phyloP scores from a whole-genome alignment of 306 rosid genomes.

The Cucumis melo region DNA sequence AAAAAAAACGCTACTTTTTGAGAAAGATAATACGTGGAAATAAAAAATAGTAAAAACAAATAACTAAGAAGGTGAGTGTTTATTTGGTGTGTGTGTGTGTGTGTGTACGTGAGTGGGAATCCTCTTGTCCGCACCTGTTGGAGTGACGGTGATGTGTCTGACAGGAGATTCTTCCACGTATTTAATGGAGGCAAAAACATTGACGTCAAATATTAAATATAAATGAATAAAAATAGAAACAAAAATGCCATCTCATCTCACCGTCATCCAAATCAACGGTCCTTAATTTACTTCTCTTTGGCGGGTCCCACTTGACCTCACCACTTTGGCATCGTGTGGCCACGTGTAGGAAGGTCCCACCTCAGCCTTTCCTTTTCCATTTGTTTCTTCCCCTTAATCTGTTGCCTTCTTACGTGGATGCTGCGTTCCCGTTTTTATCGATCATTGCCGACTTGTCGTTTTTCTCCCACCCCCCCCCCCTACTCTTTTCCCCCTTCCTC shows the following conservation, averaged over 20 bases:
- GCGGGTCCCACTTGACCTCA: neutral
- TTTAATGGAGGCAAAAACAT: neutral
- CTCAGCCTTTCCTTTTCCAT: neutral
- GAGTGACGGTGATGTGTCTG: conserved; percentile 9
- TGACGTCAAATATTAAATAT: neutral
- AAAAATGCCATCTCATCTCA: neutral
- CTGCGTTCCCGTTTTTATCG: neutral
- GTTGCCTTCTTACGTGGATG: neutral
- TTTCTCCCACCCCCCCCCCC: no score
- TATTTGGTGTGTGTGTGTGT: neutral
- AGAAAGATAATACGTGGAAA: neutral
- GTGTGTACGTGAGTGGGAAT: neutral
- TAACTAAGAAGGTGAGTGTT: neutral
- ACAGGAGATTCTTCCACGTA: conserved; percentile 10
- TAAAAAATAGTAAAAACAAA: neutral
- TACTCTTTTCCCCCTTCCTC: neutral
- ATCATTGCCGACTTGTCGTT: conserved; percentile 5
- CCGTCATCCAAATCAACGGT: conserved; percentile 6
- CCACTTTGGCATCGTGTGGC: neutral
- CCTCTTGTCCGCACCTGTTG: conserved; percentile 2
- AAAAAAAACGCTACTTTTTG: no score
- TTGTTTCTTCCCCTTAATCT: neutral
- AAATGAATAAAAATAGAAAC: no score
- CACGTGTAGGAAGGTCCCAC: neutral
- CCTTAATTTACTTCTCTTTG: neutral